Percentiles rank a stretch among this genome's conserved stretches.
phyloP scores from a whole-genome alignment of 2,329 filamentous ascomycete genomes.

The Fusarium concolor region DNA sequence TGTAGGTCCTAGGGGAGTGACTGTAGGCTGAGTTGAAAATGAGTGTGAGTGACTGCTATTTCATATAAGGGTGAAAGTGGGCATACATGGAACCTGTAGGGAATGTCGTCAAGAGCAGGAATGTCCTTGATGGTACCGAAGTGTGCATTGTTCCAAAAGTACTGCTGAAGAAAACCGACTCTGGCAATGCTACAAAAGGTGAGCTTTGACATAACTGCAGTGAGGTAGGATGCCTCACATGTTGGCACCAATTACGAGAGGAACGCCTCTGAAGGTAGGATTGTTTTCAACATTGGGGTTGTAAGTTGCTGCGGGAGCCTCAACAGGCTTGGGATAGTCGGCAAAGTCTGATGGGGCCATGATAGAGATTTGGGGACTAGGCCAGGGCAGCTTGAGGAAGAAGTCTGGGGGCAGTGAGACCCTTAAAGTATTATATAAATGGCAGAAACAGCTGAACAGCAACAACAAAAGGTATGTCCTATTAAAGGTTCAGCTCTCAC shows the following conservation, averaged over 20 bases:
- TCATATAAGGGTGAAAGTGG: background rate
- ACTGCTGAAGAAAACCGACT: slow-evolving; percentile 69
- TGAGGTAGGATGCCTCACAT: slow-evolving; percentile 60
- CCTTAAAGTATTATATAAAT: background rate
- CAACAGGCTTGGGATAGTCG: slow-evolving; percentile 56
- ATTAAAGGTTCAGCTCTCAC: background rate
- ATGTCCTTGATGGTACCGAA: slow-evolving; percentile 62
- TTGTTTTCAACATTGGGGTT: slow-evolving; percentile 65
- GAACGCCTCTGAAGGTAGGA: slow-evolving; percentile 74
- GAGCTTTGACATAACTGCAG: slow-evolving; percentile 5
- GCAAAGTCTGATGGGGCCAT: slow-evolving; percentile 53
- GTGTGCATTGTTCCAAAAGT: slow-evolving; percentile 77
- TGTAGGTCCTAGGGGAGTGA: slow-evolving; percentile 61
- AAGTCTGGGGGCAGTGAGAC: background rate
- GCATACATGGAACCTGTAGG: slow-evolving; percentile 62
- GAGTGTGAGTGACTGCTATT: slow-evolving; percentile 7
- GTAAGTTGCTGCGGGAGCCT: slow-evolving; percentile 54
- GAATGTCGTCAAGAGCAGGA: slow-evolving; percentile 58
- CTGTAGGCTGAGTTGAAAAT: slow-evolving; percentile 63
- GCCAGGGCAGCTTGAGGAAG: background rate
- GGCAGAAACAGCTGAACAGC: background rate
- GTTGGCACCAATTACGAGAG: slow-evolving; percentile 70
- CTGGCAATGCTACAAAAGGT: slow-evolving; percentile 65
- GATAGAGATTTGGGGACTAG: background rate
- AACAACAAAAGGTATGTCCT: background rate